Base-by-base conservation (phyloP, 164 flowering plant species). In the Umbilicus rupestris region DNA sequence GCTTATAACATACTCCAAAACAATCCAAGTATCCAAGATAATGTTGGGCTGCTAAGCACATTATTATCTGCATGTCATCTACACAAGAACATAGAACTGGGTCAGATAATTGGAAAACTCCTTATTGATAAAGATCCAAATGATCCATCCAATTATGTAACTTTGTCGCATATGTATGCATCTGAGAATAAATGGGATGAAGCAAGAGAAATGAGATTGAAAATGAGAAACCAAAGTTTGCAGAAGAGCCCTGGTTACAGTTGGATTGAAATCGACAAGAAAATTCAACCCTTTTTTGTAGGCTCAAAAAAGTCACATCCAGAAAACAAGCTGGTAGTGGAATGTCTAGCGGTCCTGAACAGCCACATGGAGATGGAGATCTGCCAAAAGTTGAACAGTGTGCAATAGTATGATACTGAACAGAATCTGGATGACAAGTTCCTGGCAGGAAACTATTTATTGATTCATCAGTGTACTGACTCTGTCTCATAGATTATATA, bases 221-320 rank as follows among this genome's bases (percentile, higher is more conserved):
- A 75, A 70, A 83, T 86, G 83, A 80, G 77, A 64, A 81, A 79
- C 46, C 78, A 78, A 8, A 82, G 83, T 26, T 72, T 85, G 81
- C 85, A 73, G 73, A 86, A 83, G 77, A 83, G 69, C 66, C 91
- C 89, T 7, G 95, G 91, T 3, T 86, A 86, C 71, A 88, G 92
- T 70, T 87, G 90, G 92, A 82, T 87, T 68, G 95, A 83, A 76
- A 73, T 84, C 66, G 79, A 78, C 52, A 72, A 77, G 71, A 75
- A 47, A 29, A 77, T 82, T 28, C 73, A 77, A 37, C 65, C 79
- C 15, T 86, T 88, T 76, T 72, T 82, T 39, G 80, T 71, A 8
- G 84, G 75, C 30, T 52, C 29, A 70, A 86, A 86, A 69, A 76
- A 68, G 30, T 76, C 76, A 3, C 75, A 75, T 55, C 82, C 86